Conservation (phyloP, 1,284 basidiomycete species). For the Sphagnurus paluster region DNA sequence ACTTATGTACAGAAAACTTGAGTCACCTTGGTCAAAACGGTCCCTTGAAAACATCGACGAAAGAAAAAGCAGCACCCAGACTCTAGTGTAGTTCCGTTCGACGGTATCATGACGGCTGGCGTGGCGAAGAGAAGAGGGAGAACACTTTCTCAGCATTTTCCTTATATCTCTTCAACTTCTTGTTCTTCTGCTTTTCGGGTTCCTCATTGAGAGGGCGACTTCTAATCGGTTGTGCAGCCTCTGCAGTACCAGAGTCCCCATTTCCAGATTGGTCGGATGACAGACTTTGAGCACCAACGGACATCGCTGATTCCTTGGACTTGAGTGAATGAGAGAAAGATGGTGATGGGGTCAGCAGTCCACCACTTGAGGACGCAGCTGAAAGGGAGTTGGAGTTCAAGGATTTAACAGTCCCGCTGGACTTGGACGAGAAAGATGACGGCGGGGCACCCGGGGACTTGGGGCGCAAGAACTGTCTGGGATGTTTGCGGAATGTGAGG, state of each 20-base stretch:
- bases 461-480: slow-evolving; percentile 66
- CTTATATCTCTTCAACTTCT: slow-evolving; percentile 80
- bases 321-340: slow-evolving; percentile 70
- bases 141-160: slow-evolving; percentile 80
- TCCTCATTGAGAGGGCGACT: slow-evolving; percentile 32
- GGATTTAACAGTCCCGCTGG: slow-evolving; percentile 43
- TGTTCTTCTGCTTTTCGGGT: slow-evolving; percentile 58
- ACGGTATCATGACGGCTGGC: slow-evolving; percentile 27
- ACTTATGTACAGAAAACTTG: slow-evolving; percentile 18
- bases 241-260: slow-evolving; percentile 40
- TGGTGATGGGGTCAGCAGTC: slow-evolving; percentile 58
- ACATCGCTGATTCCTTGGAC: slow-evolving; percentile 74
- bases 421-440: slow-evolving; percentile 53
- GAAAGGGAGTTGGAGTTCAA: slow-evolving; percentile 47
- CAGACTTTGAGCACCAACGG: slow-evolving; percentile 63
- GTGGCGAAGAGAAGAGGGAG: slow-evolving; percentile 66
- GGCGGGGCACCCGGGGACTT: slow-evolving; percentile 54
- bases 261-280: slow-evolving; percentile 71
- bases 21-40: slow-evolving; percentile 10
- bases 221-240: slow-evolving; percentile 35
- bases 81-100: slow-evolving; percentile 7
- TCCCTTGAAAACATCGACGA: slow-evolving; percentile 13
- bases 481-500: slow-evolving; percentile 70
- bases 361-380: slow-evolving; percentile 51
- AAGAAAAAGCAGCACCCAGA: slow-evolving; percentile 4